Evolutionary conservation across 441 rosid genomes (phyloP), one percentile per base, ranked within the genome.

Genomic region (Erodium trifolium): DNA sequence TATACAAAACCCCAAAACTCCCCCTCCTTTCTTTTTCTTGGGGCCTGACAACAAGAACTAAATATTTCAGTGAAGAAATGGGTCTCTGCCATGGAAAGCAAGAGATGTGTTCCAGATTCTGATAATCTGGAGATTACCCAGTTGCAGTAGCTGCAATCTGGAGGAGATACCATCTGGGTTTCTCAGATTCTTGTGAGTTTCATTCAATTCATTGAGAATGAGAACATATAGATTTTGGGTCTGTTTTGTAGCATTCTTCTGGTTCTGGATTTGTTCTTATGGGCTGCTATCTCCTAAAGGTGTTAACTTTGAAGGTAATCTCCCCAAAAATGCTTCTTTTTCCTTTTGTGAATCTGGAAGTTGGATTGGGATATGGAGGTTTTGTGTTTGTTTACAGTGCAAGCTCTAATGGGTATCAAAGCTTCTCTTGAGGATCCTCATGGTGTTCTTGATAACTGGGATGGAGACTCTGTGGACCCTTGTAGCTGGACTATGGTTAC

Each of bases 401-500:
- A 88, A 90, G 96, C 99, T 78, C 75, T 94, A 67, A 90, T 94
- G 89, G 87, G 82, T 66, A 86, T 94, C 71, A 94, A 85, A 76
- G 89, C 80, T 62, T 88, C 84, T 70, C 68, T 94, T 53, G 81
- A 80, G 72, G 99, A 91, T 83, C 99, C 99, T 72, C 93, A 82
- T 83, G 88, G 91, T 47, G 96, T 94, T 71, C 96, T 94, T 70
- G 98, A 93, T 62, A 94, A 86, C 72, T 94, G 99, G 99, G 99
- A 94, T 80, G 85, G 76, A 34, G 89, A 87, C 83, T 91, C 99
- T 75, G 99, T 94, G 79, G 99, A 94, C 88, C 99, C 99, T 39
- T 94, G 99, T 80, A 88, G 97, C 78, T 94, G 99, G 99, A 78
- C 96, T 13, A 94, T 94, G 99, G 89, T 94, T 67, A 91, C 99